Percentiles rank a stretch among this genome's conserved stretches.
These are phyloP conservation scores for Eucalyptus polybractea DNA, from an alignment of 345 rosid species.

Conservation along the genomic window DNA sequence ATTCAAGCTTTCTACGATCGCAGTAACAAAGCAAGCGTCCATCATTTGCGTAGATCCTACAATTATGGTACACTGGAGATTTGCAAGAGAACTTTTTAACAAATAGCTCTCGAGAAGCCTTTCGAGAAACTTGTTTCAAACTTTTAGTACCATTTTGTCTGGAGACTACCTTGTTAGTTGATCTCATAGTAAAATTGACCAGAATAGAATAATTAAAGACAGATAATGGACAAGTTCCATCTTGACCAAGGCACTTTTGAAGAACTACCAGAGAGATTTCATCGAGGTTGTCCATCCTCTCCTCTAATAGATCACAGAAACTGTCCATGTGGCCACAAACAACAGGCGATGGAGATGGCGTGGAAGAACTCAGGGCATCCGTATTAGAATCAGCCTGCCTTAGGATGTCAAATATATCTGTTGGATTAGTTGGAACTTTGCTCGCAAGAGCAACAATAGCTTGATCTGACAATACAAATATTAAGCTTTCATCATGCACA, in stretches of 20 bases:
- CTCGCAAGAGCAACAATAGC: constrained; percentile 58
- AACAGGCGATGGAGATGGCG: constrained; percentile 48
- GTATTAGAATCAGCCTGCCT: constrained; percentile 44
- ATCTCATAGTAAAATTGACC: constrained; percentile 33
- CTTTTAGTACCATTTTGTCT: constrained; percentile 42
- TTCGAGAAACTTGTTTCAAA: constrained; percentile 41
- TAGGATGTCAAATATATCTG: constrained; percentile 32
- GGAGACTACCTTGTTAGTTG: constrained; percentile 14
- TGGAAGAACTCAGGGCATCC: constrained; percentile 29
- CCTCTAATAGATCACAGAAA: constrained; percentile 24
- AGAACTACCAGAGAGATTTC: constrained; percentile 33
- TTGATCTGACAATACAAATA: constrained; percentile 74
- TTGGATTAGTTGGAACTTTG: constrained; percentile 24
- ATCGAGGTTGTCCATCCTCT: constrained; percentile 25
- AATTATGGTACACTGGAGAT: constrained; percentile 91
- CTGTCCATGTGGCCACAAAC: constrained; percentile 67
- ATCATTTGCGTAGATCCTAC: constrained; percentile 91
- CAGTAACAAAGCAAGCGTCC: constrained; percentile 90
- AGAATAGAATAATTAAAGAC: constrained; percentile 62
- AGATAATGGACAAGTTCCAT: constrained; percentile 68
- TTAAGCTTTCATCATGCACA: constrained; percentile 85
- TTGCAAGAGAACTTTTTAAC: constrained; percentile 95
- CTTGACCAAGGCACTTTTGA: constrained; percentile 58
- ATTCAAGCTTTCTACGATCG: constrained; percentile 83
- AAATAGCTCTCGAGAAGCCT: constrained; percentile 69